Base-by-base conservation (phyloP, 1,139 yeast genomes). In the Hyphopichia wangnamkhiaoensis region DNA sequence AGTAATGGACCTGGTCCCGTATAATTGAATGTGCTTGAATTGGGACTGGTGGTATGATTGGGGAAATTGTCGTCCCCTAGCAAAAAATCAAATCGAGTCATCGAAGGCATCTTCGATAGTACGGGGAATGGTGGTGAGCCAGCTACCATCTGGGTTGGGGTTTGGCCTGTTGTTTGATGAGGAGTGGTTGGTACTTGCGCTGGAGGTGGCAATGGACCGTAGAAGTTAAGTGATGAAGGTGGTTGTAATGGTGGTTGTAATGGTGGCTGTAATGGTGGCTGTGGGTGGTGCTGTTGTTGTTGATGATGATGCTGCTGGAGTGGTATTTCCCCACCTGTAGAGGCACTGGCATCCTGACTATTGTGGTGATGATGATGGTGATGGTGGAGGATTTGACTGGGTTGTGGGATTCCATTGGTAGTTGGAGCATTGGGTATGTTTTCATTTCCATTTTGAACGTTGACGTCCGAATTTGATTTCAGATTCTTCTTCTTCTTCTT, bases 1-100 rank as follows among this genome's bases (percentile, higher is more conserved):
- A 21, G 9, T n/a, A 35, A 26, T 19, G 44, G 33, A 7, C 9
- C 36, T 33, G 9, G 12, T 17, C 5, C 31, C 35, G 14, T 13
- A 14, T 27, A 34, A 20, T n/a, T 34, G 27, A 27, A 27, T 3
- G 33, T 10, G n/a, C n/a, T n/a, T 26, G 38, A 32, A 40, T 21
- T 40, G 37, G 44, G 41, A 5, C 44, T 45, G 2, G 50, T 24
- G 3, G 56, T 47, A 27, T 50, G 56, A 13, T 50, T 52, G 1
- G 61, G 54, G 32, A 51, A 52, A 29, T 52, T 55, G 23, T 61
- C 64, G 26, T 61, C 65, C 4, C 61, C 59, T 27, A 61, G 37
- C n/a, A 61, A 49, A 35, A 59, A 61, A 37, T 65, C 70, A 30
- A 63, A 52, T 39, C 63, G 62, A 1, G 64, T 34, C 26, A 61